Percentiles rank a stretch among this genome's conserved stretches.
Evolutionary conservation across 2,329 filamentous ascomycete species (phyloP).

Genomic region (Paecilomyces variotii): DNA sequence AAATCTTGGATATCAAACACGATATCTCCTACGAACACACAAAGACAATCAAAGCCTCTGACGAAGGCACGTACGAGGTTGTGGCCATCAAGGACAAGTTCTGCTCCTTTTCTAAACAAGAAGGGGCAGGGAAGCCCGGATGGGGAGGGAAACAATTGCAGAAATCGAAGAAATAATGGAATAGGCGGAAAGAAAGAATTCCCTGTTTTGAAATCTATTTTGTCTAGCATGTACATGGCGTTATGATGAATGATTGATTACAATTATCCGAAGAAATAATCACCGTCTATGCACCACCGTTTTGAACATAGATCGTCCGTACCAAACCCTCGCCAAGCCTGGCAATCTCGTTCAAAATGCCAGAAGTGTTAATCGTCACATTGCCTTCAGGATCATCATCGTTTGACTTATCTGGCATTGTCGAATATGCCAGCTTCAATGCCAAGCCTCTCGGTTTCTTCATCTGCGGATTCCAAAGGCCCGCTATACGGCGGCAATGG

Average conservation of each 20-base stretch:
- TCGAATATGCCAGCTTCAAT: constrained; percentile 32
- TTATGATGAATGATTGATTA: neutral
- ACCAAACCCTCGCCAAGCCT: constrained; percentile 56
- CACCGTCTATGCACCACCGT: constrained; percentile 8
- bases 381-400: constrained; percentile 7
- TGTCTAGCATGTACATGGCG: neutral
- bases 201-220: neutral
- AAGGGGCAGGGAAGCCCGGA: constrained; percentile 42
- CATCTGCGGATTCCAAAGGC: constrained; percentile 55
- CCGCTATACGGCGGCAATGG: constrained; percentile 51
- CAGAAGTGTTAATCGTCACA: constrained; percentile 30
- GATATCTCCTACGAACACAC: constrained; percentile 74
- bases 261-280: constrained; percentile 9
- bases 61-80: constrained; percentile 96
- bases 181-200: constrained; percentile 1
- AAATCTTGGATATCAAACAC: constrained; percentile 82
- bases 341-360: constrained; percentile 38
- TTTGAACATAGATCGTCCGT: constrained; percentile 37
- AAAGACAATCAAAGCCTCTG: constrained; percentile 74
- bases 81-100: constrained; percentile 90
- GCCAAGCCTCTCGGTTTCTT: constrained; percentile 24
- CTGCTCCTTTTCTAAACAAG: constrained; percentile 77
- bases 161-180: constrained; percentile 7
- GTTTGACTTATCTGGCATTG: constrained; percentile 15
- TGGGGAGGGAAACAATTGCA: constrained; percentile 23